Base-by-base conservation (phyloP, 306 rosid species). In the Ceratonia siliqua region DNA sequence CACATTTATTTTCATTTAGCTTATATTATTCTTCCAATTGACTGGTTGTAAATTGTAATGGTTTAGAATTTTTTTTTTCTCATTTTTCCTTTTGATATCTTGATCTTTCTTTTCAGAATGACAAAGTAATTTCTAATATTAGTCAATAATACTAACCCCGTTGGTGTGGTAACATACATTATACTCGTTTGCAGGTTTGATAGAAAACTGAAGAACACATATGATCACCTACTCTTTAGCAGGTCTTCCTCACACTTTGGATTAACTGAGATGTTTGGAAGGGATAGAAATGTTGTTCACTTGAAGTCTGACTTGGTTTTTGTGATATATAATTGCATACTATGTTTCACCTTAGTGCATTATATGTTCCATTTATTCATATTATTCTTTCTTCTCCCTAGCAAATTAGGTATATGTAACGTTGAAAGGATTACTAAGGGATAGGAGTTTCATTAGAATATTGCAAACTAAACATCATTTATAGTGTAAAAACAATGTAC, bases 221-320 rank as follows among this genome's bases (percentile, higher is more conserved):
- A 91, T 63, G 99, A 92, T 84, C 93, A 90, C 77, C 91, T 94
- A 39, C 99, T 94, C 77, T 94, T 94, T 79, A 94, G 96, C 97
- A 94, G 99, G 99, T 94, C 70, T 52, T 77, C 20, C 81, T 85
- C 78, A 8, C 78, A 39, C 84, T 55, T 48, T 73, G 43, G 75
- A 80, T 45, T 14, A 21, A 48, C 38, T 72, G 46, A 42, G 65
- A 46, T 79, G 48, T 59, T 39, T 35, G 20, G 5, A 83, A 79
- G 72, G 78, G 68, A 75, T 48, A 70, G 3, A 71, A 72, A 50
- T 63, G 8, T 20, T 53, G 59, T 78, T 68, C 3, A n/a, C 15
- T 52, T 68, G 30, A 50, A 42, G 18, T 50, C 57, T 77, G 52
- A 21, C 62, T 62, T 67, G 52, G 22, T 50, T 64, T 62, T 82